These are phyloP conservation scores for Amphibolis antarctica DNA, from an alignment of 106 monocot species.

Conservation along the genomic window DNA sequence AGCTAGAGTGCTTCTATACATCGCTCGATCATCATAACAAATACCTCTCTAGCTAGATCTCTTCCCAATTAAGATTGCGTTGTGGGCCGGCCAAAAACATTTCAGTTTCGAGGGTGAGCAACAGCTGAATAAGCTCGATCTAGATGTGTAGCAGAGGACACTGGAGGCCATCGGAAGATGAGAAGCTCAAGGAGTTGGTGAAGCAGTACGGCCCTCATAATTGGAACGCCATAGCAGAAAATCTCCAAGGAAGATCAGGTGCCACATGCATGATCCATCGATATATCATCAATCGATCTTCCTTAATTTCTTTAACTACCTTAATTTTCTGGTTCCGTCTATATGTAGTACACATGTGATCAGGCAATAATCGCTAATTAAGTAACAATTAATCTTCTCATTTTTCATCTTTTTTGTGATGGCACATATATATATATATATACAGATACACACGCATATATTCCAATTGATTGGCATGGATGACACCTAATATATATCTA, in stretches of 20 bases:
- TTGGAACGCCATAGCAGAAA: conserved; percentile 59
- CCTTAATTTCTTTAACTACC: neutral
- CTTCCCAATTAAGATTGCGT: too few relatives aligned
- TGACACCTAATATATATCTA: neutral
- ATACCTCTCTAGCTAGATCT: neutral
- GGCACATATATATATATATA: too few relatives aligned
- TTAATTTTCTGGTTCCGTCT: too few relatives aligned
- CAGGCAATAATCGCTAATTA: too few relatives aligned
- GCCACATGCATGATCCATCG: too few relatives aligned
- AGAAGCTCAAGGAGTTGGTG: conserved; percentile 47
- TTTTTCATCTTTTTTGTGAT: too few relatives aligned
- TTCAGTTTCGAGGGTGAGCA: neutral
- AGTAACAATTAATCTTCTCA: too few relatives aligned
- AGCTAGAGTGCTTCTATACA: too few relatives aligned
- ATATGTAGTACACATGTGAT: too few relatives aligned
- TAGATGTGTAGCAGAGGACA: conserved; percentile 59
- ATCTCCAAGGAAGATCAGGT: conserved; percentile 70
- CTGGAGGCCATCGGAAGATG: conserved; percentile 55
- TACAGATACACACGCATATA: too few relatives aligned
- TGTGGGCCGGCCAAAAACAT: neutral
- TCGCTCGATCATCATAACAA: too few relatives aligned
- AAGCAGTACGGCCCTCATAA: conserved; percentile 39
- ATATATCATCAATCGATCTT: too few relatives aligned
- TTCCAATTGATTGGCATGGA: neutral
- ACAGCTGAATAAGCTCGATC: neutral